phyloP scores from a whole-genome alignment of 2,329 filamentous ascomycete species.

The Tolypocladium ophioglossoides region DNA sequence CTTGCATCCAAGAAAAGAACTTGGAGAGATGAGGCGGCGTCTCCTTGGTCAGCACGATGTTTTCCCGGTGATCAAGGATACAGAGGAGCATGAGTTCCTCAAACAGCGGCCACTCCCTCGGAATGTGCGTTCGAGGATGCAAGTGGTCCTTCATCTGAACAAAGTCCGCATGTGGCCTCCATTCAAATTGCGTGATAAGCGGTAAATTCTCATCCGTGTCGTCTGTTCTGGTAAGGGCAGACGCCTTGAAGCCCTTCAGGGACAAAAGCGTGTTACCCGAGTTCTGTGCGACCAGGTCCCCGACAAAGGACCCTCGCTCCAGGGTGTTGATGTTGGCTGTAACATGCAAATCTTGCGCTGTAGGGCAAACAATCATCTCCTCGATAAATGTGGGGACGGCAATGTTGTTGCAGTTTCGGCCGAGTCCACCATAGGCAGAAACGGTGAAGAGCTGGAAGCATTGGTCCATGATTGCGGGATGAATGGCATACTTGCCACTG shows the following conservation, averaged over 20 bases:
- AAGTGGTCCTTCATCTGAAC: conserved; percentile 12
- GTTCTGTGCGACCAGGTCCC: conserved; percentile 1
- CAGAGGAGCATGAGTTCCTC: conserved; percentile 18
- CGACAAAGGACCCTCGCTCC: not conserved
- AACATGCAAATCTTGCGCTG: not conserved
- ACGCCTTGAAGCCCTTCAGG: conserved; percentile 3
- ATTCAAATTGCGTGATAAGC: conserved; percentile 16
- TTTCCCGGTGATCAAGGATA: conserved; percentile 1
- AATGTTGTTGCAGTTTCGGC: conserved; percentile 9
- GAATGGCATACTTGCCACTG: conserved; percentile 16
- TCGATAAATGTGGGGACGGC: conserved; percentile 4
- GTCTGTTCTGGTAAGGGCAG: conserved; percentile 5
- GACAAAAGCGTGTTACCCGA: not conserved
- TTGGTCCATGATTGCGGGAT: conserved; percentile 25
- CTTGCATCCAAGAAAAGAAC: conserved; percentile 6
- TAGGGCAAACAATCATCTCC: not conserved
- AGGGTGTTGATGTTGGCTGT: not conserved
- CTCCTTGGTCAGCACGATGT: not conserved
- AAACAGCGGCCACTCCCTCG: conserved; percentile 8
- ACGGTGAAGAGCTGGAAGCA: conserved; percentile 19
- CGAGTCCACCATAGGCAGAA: conserved; percentile 10
- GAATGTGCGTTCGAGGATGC: conserved; percentile 5
- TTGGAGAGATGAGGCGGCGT: conserved; percentile 4
- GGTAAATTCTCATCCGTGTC: conserved; percentile 9
- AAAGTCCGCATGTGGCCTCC: conserved; percentile 21